Base-by-base conservation (phyloP, 2,329 filamentous ascomycete genomes). In the Lachnellula suecica region DNA sequence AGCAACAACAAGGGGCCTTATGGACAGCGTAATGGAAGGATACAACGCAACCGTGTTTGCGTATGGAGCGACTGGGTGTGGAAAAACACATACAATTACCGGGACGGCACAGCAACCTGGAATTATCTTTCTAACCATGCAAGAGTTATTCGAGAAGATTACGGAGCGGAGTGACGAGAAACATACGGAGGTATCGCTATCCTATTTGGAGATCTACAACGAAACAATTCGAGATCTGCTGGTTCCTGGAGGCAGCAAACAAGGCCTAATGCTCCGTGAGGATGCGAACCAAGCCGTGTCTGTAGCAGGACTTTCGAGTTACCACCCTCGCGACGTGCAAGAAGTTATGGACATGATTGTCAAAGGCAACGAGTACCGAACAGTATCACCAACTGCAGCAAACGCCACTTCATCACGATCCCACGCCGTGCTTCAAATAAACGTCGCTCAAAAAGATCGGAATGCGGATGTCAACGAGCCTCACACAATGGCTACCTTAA, bases 321-420 rank as follows among this genome's bases (percentile, higher is more conserved):
- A 97, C 68, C 88, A 89, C 59, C 94, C 94, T 2, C 87, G 87
- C 62, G 90, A 93, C 67, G 94, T 97, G 13, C 84, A 95, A 67
- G 87, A 99, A 71, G 94, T 99, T 64, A 99, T 99, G 94, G 93
- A 99, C 66, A 97, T 99, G 82, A 97, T 99, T 67, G 88, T 99
- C 50, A 84, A 86, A 68, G 94, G 94, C 58, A 99, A 99, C 71
- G 89, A 95, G 63, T 91, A 88, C 71, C 87, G 94, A 41, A 99
- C 94, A 3, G 94, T 97, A 70, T 97, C 94, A 0, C 93, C 94
- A 1, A 99, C 94, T 7, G 92, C 93, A 73, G 94, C 94, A 62
- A 99, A 99, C 68, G 93, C 94, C 17, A 97, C 94, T 1, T 99
- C 94, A 0, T 99, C 94, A 9, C 87, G 94, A 70, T 99, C 94